These are phyloP conservation scores for Neltuma alba DNA, from an alignment of 306 rosid species.

Conservation along the genomic window DNA sequence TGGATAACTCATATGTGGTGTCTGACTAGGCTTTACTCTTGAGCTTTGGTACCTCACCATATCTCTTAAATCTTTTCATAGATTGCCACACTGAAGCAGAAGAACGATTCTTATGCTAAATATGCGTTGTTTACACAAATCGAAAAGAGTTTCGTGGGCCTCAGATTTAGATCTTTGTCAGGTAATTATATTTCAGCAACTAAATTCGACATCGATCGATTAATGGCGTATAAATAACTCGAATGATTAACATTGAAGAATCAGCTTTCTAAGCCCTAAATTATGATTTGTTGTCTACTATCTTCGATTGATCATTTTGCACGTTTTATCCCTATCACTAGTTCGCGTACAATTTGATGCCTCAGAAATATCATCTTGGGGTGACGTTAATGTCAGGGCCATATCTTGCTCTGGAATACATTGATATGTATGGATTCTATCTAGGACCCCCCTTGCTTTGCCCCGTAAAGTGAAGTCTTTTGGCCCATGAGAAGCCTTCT, in stretches of 20 bases:
- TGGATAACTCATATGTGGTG: neutral
- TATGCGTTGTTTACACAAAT: neutral
- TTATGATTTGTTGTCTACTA: neutral
- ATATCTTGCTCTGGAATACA: neutral
- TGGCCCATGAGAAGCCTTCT: neutral
- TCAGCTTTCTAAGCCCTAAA: neutral
- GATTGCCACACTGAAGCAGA: constrained; percentile 34
- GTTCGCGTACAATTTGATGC: neutral
- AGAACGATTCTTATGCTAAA: neutral
- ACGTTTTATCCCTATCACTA: neutral
- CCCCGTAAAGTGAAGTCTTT: neutral
- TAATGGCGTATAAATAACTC: neutral
- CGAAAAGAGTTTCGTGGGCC: constrained; percentile 21
- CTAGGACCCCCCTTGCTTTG: neutral
- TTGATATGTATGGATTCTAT: neutral
- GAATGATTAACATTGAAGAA: neutral
- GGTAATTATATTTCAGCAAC: neutral
- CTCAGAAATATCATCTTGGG: neutral
- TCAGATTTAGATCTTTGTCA: constrained; percentile 18
- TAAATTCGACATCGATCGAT: neutral
- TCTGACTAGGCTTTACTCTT: constrained; percentile 52
- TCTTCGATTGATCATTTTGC: neutral
- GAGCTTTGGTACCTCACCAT: constrained; percentile 22
- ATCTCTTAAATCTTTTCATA: constrained; percentile 26
- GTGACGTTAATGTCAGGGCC: neutral